A percentile compares a stretch with the other conserved stretches of the same genome.
Conservation (phyloP, 116 monocot species). For the Trichopus zeylanicus region DNA sequence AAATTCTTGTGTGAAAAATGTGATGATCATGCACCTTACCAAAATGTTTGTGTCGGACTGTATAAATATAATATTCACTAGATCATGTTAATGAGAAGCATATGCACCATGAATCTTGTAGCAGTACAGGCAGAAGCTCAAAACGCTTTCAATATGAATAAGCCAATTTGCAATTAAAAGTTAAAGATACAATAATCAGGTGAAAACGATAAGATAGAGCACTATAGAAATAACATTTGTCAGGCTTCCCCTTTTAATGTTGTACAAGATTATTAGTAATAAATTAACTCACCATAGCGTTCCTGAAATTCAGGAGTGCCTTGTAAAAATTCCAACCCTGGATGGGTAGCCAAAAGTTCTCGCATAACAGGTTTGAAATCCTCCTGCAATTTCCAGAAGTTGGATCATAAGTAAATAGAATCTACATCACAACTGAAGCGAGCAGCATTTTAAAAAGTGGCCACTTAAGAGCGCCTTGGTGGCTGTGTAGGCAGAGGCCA, state of each 20-base stretch:
- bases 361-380: constrained; percentile 61
- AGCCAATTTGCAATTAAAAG: too few relatives aligned
- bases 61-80: too few relatives aligned
- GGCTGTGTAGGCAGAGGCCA: too few relatives aligned
- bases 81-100: too few relatives aligned
- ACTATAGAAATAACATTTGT: neutral
- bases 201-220: neutral
- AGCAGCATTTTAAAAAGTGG: neutral
- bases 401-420: neutral
- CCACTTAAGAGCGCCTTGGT: too few relatives aligned
- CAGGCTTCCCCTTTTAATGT: neutral
- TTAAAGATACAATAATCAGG: too few relatives aligned
- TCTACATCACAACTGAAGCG: neutral
- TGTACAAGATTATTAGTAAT: neutral
- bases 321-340: constrained; percentile 65
- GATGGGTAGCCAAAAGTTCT: constrained; percentile 63
- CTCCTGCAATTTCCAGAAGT: constrained; percentile 23
- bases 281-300: constrained; percentile 47
- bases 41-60: too few relatives aligned
- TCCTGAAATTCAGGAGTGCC: constrained; percentile 72
- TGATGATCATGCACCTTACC: too few relatives aligned
- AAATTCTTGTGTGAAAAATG: too few relatives aligned
- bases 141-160: too few relatives aligned
- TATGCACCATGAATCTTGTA: too few relatives aligned
- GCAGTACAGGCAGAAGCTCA: too few relatives aligned